A percentile compares a stretch with the other conserved stretches of the same genome.
Conservation (phyloP, 2,329 filamentous ascomycete species). For the Talaromyces funiculosus region DNA sequence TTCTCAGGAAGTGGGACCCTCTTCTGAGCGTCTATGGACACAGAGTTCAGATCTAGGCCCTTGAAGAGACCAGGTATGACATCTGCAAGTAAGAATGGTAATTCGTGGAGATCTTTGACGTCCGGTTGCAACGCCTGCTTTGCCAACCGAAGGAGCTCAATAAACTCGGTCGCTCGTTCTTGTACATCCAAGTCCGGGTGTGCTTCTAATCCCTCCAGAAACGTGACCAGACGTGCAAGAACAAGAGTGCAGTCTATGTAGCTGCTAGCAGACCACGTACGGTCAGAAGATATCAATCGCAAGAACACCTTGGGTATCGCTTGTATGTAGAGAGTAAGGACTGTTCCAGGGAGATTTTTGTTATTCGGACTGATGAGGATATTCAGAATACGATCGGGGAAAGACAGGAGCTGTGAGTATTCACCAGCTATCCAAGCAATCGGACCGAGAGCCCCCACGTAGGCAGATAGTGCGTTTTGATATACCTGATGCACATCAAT, state of each 20-base stretch:
- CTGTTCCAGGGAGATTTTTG: constrained; percentile 54
- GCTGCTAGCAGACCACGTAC: constrained; percentile 65
- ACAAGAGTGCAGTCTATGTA: constrained; percentile 71
- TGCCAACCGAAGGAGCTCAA: constrained; percentile 81
- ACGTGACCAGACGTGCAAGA: constrained; percentile 74
- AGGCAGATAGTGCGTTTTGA: constrained; percentile 54
- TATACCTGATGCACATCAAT: constrained; percentile 46
- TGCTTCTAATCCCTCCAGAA: constrained; percentile 69
- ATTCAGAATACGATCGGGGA: constrained; percentile 66
- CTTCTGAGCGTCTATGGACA: constrained; percentile 72
- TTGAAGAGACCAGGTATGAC: constrained; percentile 83
- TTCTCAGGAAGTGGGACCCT: constrained; percentile 76
- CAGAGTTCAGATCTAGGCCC: constrained; percentile 85
- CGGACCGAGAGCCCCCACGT: constrained; percentile 63
- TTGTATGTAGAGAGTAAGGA: constrained; percentile 75
- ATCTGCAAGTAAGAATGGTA: constrained; percentile 80
- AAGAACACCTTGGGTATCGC: constrained; percentile 81
- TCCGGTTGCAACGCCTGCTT: constrained; percentile 59
- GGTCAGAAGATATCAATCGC: constrained; percentile 58
- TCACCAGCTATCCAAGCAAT: constrained; percentile 85
- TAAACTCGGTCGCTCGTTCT: constrained; percentile 86
- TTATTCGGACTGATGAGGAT: constrained; percentile 65
- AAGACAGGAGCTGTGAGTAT: constrained; percentile 66
- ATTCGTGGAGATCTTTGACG: constrained; percentile 43
- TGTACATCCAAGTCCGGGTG: constrained; percentile 92